Evolutionary conservation across 495 filamentous ascomycete genomes (phyloP).

Genomic region (Margaritispora aquatica): DNA sequence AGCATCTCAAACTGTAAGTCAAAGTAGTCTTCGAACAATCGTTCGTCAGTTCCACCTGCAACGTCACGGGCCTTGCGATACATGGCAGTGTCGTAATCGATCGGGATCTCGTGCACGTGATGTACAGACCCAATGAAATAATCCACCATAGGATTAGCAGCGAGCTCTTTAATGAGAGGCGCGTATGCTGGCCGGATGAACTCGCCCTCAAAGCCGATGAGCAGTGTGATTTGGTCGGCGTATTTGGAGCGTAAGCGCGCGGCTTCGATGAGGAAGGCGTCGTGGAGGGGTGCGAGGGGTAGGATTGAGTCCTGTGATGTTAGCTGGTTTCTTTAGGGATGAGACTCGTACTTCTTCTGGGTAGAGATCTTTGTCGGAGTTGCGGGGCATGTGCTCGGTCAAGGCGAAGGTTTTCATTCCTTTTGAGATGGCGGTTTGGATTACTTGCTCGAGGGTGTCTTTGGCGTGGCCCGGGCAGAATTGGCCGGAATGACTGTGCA

Average conservation of each 20-base stretch:
- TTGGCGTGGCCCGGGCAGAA: constrained; percentile 89
- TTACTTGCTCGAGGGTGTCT: constrained; percentile 74
- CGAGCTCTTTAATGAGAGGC: constrained; percentile 49
- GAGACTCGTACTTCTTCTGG: constrained; percentile 70
- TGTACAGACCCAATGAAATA: constrained; percentile 90
- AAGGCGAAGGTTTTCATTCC: constrained; percentile 79
- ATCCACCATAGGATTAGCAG: constrained; percentile 60
- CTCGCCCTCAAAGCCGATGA: constrained; percentile 89
- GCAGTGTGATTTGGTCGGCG: constrained; percentile 61
- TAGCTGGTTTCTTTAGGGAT: constrained; percentile 21
- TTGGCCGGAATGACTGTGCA: constrained; percentile 96
- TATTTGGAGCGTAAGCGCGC: constrained; percentile 64
- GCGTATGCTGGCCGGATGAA: constrained; percentile 72
- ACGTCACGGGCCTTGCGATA: constrained; percentile 54
- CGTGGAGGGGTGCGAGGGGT: constrained; percentile 49
- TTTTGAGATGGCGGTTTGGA: constrained; percentile 69
- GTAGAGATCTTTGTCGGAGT: constrained; percentile 67
- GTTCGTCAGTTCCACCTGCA: constrained; percentile 61
- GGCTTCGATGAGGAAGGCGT: constrained; percentile 66
- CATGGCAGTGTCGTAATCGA: constrained; percentile 70
- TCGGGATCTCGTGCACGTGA: constrained; percentile 78
- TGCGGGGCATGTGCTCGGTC: constrained; percentile 96
- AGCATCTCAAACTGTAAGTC: constrained; percentile 84
- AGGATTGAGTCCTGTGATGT: constrained; percentile 30
- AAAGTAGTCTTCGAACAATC: constrained; percentile 74